These are phyloP conservation scores for Musa itinerans DNA, from an alignment of 176 grass and related monocot species.

Conservation along the genomic window DNA sequence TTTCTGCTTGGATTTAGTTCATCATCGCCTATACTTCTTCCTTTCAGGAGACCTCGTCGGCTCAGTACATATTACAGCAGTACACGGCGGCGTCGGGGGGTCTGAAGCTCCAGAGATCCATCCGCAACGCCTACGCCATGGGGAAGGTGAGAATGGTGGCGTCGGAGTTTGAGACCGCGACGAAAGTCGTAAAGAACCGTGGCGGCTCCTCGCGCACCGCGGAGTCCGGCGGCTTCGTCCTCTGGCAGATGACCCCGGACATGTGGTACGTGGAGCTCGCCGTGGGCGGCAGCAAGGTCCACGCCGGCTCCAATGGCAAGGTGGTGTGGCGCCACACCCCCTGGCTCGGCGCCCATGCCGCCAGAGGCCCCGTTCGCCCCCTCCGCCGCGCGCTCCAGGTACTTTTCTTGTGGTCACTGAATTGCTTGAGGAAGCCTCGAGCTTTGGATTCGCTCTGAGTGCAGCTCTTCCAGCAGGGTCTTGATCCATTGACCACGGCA, in stretches of 20 bases:
- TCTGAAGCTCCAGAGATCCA: constrained; percentile 6
- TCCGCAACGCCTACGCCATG: constrained; percentile 7
- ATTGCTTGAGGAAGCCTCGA: not conserved
- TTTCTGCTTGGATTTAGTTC: not conserved
- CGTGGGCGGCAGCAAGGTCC: constrained; percentile 79
- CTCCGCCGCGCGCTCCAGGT: constrained; percentile 93
- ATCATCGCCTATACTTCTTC: not conserved
- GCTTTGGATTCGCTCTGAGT: not conserved
- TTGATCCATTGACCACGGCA: constrained; percentile 8
- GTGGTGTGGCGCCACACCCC: constrained; percentile 94
- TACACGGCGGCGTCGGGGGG: not conserved
- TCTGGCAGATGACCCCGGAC: constrained; percentile 83
- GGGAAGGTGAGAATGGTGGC: constrained; percentile 8
- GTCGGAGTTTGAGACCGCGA: not conserved
- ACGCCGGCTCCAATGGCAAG: constrained; percentile 73
- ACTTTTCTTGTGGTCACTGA: not conserved
- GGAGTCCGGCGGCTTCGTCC: constrained; percentile 78
- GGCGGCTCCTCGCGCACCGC: constrained; percentile 32
- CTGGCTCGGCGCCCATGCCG: constrained; percentile 89
- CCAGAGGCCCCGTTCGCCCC: constrained; percentile 69
- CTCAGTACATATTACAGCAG: constrained; percentile 3
- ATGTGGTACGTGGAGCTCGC: constrained; percentile 98
- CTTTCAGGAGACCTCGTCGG: not conserved
- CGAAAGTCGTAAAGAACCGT: not conserved
- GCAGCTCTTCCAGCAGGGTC: not conserved